Conservation (phyloP, 1,284 basidiomycete genomes). For the Apiotrichum sp. region DNA sequence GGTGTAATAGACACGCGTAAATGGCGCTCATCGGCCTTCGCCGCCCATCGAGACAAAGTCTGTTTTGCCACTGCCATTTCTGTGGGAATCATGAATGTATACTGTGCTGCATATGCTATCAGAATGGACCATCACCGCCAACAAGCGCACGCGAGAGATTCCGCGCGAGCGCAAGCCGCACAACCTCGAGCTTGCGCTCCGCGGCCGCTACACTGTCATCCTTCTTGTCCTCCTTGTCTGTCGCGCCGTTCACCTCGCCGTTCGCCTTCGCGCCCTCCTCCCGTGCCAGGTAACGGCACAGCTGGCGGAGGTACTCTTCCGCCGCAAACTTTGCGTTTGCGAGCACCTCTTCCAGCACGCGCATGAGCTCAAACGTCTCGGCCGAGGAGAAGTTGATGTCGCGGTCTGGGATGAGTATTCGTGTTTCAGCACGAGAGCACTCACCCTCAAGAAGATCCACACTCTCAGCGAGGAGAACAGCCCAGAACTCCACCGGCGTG, state of each 20-base stretch:
- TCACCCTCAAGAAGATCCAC: constrained; percentile 47
- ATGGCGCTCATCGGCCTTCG: too few relatives aligned
- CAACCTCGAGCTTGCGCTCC: constrained; percentile 46
- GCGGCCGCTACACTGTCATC: constrained; percentile 24
- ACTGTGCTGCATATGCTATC: background rate
- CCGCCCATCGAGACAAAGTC: too few relatives aligned
- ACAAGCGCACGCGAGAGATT: constrained; percentile 42
- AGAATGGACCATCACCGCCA: constrained; percentile 29
- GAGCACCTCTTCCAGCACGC: constrained; percentile 47
- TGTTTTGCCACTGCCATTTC: too few relatives aligned
- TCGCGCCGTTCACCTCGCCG: background rate
- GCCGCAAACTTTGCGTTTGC: constrained; percentile 35
- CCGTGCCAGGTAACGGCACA: constrained; percentile 21
- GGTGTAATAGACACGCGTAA: too few relatives aligned
- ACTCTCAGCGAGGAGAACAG: constrained; percentile 47
- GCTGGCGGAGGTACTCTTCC: constrained; percentile 34
- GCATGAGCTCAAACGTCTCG: constrained; percentile 48
- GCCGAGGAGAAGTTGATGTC: constrained; percentile 42
- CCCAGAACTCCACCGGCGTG: constrained; percentile 48
- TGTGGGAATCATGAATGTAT: too few relatives aligned
- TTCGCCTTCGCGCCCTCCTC: constrained; percentile 1
- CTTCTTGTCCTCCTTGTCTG: constrained; percentile 1
- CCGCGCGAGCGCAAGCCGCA: constrained; percentile 46
- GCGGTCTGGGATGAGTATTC: constrained; percentile 27
- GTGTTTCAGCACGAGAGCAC: constrained; percentile 3